Conservation (phyloP, 2,329 filamentous ascomycete species). For the Colletotrichum cordylinicola region DNA sequence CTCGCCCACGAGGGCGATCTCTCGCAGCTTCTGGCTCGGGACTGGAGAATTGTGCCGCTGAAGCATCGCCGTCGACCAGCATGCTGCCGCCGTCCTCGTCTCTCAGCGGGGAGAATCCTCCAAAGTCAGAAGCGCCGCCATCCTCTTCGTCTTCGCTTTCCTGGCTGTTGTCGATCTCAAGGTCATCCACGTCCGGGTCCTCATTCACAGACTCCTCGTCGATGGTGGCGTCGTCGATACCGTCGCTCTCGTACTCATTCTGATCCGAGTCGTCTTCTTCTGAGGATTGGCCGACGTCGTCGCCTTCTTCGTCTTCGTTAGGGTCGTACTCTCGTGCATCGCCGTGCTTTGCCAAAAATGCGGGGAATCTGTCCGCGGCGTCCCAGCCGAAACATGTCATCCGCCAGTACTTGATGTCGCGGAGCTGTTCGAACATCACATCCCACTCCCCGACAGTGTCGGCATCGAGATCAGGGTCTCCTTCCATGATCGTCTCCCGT, state of each 20-base stretch:
- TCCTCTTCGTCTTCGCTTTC: conserved; percentile 30
- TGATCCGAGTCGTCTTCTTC: conserved; percentile 14
- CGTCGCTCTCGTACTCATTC: conserved; percentile 43
- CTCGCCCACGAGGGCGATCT: neutral
- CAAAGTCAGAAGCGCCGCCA: conserved; percentile 4
- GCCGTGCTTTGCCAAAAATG: conserved; percentile 4
- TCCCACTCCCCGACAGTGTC: neutral
- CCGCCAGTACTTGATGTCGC: neutral
- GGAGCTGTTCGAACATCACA: neutral
- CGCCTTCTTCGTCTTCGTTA: neutral
- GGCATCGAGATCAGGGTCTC: neutral
- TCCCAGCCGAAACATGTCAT: conserved; percentile 12
- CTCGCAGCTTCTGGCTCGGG: conserved; percentile 28
- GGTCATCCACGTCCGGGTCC: conserved; percentile 16
- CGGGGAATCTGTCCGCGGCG: conserved; percentile 3
- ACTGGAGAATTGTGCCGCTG: conserved; percentile 32
- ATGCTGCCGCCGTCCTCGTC: conserved; percentile 21
- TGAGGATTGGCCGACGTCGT: conserved; percentile 2
- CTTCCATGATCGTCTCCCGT: neutral
- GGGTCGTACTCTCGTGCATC: neutral
- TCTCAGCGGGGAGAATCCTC: neutral
- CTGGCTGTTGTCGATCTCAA: neutral
- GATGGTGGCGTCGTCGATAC: conserved; percentile 41
- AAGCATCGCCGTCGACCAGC: conserved; percentile 3
- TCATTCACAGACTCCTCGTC: conserved; percentile 23